Percentiles rank a stretch among this genome's conserved stretches.
phyloP scores from a whole-genome alignment of 1,139 yeast species.

The Tardiomyces blankii region DNA sequence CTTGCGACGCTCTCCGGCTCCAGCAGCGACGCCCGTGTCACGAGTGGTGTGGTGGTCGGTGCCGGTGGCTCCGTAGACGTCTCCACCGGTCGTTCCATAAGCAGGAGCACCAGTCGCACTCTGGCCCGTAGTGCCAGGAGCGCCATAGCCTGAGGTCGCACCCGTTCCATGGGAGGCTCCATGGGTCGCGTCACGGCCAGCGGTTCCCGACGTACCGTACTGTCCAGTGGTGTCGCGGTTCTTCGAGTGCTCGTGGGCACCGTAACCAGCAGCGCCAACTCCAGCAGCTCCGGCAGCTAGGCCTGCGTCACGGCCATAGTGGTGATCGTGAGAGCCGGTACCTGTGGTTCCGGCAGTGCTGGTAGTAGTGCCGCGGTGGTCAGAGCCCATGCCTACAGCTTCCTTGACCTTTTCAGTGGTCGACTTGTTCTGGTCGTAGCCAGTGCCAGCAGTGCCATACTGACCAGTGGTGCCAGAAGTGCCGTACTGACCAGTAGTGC shows the following conservation, averaged over 20 bases:
- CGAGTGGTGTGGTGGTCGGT: background rate
- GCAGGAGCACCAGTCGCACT: background rate
- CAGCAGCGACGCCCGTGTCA: background rate
- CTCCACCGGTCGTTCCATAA: too few relatives aligned
- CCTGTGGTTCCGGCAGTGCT: background rate
- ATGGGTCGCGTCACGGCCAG: too few relatives aligned
- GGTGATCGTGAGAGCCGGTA: too few relatives aligned
- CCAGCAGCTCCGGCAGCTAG: slow-evolving; percentile 3
- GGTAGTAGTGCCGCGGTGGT: slow-evolving; percentile 1
- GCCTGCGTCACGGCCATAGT: background rate
- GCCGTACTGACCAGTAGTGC: background rate
- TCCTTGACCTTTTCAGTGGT: background rate
- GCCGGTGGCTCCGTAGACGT: background rate
- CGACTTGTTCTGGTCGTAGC: too few relatives aligned
- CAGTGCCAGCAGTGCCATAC: too few relatives aligned
- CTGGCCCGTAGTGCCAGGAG: too few relatives aligned
- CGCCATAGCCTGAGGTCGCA: too few relatives aligned
- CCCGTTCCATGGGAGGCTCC: too few relatives aligned
- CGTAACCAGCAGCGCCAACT: background rate
- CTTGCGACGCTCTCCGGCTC: background rate
- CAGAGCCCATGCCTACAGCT: background rate
- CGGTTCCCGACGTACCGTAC: too few relatives aligned
- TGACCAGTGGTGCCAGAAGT: too few relatives aligned
- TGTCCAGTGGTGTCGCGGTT: background rate
- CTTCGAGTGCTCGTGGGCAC: background rate